phyloP scores from a whole-genome alignment of 2,329 filamentous ascomycete genomes.

The Aureobasidium mangrovei region DNA sequence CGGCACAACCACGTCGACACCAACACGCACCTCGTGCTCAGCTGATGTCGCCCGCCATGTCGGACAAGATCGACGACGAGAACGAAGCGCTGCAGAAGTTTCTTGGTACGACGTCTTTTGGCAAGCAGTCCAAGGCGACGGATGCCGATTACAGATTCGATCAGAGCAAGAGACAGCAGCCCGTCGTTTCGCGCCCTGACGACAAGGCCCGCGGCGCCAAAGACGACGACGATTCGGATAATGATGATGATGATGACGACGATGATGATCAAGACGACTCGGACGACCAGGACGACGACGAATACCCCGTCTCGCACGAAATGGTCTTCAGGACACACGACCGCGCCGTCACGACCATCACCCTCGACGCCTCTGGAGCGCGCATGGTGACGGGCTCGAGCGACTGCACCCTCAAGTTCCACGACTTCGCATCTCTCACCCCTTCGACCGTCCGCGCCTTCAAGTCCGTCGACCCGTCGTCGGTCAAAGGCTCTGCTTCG shows the following conservation, averaged over 20 bases:
- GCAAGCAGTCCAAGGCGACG: slow-evolving; percentile 65
- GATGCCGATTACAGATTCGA: slow-evolving; percentile 76
- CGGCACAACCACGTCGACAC: background rate
- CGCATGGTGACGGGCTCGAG: slow-evolving; percentile 83
- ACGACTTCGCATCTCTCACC: slow-evolving; percentile 94
- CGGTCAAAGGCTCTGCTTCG: slow-evolving; percentile 55
- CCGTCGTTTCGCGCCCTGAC: slow-evolving; percentile 14
- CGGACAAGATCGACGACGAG: slow-evolving; percentile 21
- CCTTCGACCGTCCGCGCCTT: slow-evolving; percentile 90
- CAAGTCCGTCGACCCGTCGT: slow-evolving; percentile 80
- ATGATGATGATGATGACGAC: slow-evolving; percentile 40
- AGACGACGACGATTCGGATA: slow-evolving; percentile 30
- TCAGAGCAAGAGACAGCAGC: slow-evolving; percentile 48
- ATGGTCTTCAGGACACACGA: slow-evolving; percentile 89
- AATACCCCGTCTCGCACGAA: slow-evolving; percentile 88
- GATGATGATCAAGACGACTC: slow-evolving; percentile 51
- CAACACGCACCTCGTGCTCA: background rate
- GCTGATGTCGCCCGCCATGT: background rate
- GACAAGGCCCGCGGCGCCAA: slow-evolving; percentile 25
- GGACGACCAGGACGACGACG: slow-evolving; percentile 65
- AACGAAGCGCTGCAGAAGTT: slow-evolving; percentile 69
- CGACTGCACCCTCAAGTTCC: slow-evolving; percentile 84
- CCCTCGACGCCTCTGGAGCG: slow-evolving; percentile 75
- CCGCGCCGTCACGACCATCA: slow-evolving; percentile 71
- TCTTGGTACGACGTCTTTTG: slow-evolving; percentile 73